Evolutionary conservation across 176 grass and related monocot genomes (phyloP), one percentile per base, ranked within the genome.

Genomic region (Metroxylon sagu): DNA sequence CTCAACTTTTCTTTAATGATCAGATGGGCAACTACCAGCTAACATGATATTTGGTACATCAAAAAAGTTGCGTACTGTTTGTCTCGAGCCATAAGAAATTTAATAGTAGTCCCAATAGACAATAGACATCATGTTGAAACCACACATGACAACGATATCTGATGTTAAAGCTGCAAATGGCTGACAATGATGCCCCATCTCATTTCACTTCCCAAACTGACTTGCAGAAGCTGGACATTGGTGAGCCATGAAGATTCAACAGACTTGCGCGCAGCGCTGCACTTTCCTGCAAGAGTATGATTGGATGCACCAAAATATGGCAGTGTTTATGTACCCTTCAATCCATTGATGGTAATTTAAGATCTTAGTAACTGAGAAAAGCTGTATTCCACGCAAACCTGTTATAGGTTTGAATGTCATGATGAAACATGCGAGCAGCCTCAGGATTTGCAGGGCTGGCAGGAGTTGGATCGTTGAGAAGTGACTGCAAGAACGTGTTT

Each of bases 381-480:
- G 30, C 17, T n/a, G 16, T 48, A 16, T 17, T 30, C 17, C n/a
- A 29, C 16, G n/a, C 52, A 52, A 59, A 76, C 76, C 57, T 71
- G 52, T 71, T 78, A 52, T 78, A 71, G 8, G 76, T 52, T 25
- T 71, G 60, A 57, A 60, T 66, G 28, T 69, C 26, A 62, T 63
- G 55, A 39, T 70, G 75, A 61, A 77, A 64, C 60, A 64, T 56
- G 23, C 63, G 66, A 62, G 65, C 75, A 14, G 57, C 66, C 35
- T 70, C 66, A 15, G 64, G 39, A 39, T 74, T 83, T 61, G 53
- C 70, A 16, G 63, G 69, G 30, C 57, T 74, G 54, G 39, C 30
- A 43, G 74, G 69, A 50, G 59, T 69, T 48, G 56, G 74, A 28
- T 73, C 68, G 43, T 74, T 69, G 2, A 77, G 53, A 72, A 77